Evolutionary conservation across 2,329 filamentous ascomycete genomes (phyloP).

Genomic region (Fusarium nisikadoi): DNA sequence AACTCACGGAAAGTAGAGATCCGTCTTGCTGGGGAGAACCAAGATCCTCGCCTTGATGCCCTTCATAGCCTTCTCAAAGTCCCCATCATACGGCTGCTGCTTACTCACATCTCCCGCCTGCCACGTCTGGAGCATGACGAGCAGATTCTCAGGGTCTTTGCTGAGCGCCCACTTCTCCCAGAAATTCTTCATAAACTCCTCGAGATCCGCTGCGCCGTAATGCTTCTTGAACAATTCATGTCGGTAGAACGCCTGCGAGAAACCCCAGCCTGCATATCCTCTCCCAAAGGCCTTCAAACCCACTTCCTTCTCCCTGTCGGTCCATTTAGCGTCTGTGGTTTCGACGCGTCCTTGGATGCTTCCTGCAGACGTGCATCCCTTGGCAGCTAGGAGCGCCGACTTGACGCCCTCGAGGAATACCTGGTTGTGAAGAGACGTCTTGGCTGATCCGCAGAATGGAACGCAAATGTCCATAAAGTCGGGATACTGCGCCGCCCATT

Average conservation of each 20-base stretch:
- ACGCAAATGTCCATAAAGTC: conserved; percentile 59
- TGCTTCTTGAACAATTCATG: conserved; percentile 72
- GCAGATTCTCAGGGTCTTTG: conserved; percentile 80
- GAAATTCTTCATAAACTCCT: conserved; percentile 78
- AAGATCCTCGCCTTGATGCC: conserved; percentile 78
- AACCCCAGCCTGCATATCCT: conserved; percentile 84
- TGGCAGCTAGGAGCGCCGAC: conserved; percentile 56
- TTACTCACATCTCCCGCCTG: conserved; percentile 76
- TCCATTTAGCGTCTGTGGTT: conserved; percentile 44
- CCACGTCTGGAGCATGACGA: conserved; percentile 83
- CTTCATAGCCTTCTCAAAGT: conserved; percentile 73
- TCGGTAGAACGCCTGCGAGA: conserved; percentile 82
- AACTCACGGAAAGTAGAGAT: conserved; percentile 76
- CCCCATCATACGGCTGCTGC: conserved; percentile 74
- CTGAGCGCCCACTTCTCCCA: conserved; percentile 80
- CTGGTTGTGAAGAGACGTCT: conserved; percentile 63
- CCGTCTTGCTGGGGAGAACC: conserved; percentile 77
- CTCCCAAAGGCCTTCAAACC: conserved; percentile 76
- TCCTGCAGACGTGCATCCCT: conserved; percentile 62
- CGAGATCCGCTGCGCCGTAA: conserved; percentile 73
- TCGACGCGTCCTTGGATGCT: conserved; percentile 45
- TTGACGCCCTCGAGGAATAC: conserved; percentile 66
- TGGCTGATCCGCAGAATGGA: conserved; percentile 62
- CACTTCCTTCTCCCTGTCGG: conserved; percentile 54
- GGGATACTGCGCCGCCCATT: conserved; percentile 62